Evolutionary conservation across 495 filamentous ascomycete species (phyloP).

Genomic region (Penicillium steckii): DNA sequence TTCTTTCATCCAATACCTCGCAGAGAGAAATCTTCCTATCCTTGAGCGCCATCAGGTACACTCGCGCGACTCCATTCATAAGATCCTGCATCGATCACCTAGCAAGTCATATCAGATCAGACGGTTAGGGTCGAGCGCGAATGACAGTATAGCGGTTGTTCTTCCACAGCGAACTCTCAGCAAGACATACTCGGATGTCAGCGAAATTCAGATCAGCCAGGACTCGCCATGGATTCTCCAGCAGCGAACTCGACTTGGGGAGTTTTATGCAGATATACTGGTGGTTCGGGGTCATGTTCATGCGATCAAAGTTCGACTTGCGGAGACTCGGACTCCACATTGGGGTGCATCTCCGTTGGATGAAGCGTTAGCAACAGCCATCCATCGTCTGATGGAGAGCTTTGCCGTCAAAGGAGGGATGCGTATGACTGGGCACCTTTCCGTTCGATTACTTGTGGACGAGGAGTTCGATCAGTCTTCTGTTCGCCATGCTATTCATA

Average conservation of each 20-base stretch:
- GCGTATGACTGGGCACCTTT: slow-evolving; percentile 66
- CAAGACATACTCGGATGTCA: slow-evolving; percentile 55
- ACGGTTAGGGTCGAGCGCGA: slow-evolving; percentile 50
- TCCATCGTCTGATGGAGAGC: slow-evolving; percentile 58
- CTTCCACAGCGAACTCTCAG: slow-evolving; percentile 54
- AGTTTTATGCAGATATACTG: slow-evolving; percentile 70
- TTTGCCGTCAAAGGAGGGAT: slow-evolving; percentile 49
- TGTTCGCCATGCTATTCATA: slow-evolving; percentile 40
- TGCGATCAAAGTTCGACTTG: slow-evolving; percentile 62
- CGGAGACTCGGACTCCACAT: slow-evolving; percentile 28
- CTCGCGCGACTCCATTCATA: slow-evolving; percentile 53
- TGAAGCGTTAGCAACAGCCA: slow-evolving; percentile 51
- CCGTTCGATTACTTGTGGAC: slow-evolving; percentile 63
- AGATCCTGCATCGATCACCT: slow-evolving; percentile 51
- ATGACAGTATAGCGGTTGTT: slow-evolving; percentile 47
- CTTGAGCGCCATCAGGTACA: slow-evolving; percentile 60
- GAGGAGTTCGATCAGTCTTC: slow-evolving; percentile 38
- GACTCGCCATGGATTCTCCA: slow-evolving; percentile 66
- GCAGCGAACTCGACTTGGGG: slow-evolving; percentile 59
- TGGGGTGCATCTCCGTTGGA: slow-evolving; percentile 56
- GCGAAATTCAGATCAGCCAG: slow-evolving; percentile 52
- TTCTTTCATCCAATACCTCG: slow-evolving; percentile 55
- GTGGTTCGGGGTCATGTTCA: slow-evolving; percentile 58
- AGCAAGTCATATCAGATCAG: slow-evolving; percentile 61
- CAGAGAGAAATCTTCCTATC: slow-evolving; percentile 50